These are phyloP conservation scores for Leptographium galeiforme DNA, from an alignment of 2,329 filamentous ascomycete genomes.

Conservation along the genomic window DNA sequence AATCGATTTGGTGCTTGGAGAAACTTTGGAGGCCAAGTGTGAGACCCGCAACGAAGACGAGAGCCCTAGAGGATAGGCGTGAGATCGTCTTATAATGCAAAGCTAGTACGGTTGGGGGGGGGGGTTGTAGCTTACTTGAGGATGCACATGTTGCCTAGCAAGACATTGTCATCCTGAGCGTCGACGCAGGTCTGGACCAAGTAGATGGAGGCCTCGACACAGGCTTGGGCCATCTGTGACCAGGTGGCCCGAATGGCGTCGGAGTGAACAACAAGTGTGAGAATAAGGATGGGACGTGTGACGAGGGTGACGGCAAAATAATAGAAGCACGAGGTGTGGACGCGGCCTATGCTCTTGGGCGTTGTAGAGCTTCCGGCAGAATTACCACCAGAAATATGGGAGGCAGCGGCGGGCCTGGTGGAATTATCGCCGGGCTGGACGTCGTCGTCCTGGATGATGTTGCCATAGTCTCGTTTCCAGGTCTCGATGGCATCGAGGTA, in stretches of 20 bases:
- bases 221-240: conserved; percentile 10
- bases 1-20: conserved; percentile 2
- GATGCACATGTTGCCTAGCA: conserved; percentile 10
- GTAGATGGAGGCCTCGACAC: conserved; percentile 10
- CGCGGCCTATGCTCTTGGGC: conserved; percentile 5
- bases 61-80: conserved; percentile 22
- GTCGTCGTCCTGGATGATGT: not conserved
- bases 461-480: conserved; percentile 3
- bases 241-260: conserved; percentile 1
- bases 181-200: conserved; percentile 12
- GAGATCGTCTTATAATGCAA: no score
- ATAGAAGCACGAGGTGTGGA: conserved; percentile 12
- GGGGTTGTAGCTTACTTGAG: not conserved
- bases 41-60: conserved; percentile 42
- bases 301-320: conserved; percentile 13
- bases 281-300: conserved; percentile 11
- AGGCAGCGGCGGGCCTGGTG: not conserved
- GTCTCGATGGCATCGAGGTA: conserved; percentile 4
- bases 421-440: not conserved
- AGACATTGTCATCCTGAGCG: conserved; percentile 6
- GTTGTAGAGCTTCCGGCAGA: not conserved
- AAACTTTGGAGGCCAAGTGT: conserved; percentile 34
- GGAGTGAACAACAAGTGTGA: not conserved
- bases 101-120: no score
- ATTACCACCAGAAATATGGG: not conserved